phyloP scores from a whole-genome alignment of 78 protist species.

The Chrysochromulina tobinii region DNA sequence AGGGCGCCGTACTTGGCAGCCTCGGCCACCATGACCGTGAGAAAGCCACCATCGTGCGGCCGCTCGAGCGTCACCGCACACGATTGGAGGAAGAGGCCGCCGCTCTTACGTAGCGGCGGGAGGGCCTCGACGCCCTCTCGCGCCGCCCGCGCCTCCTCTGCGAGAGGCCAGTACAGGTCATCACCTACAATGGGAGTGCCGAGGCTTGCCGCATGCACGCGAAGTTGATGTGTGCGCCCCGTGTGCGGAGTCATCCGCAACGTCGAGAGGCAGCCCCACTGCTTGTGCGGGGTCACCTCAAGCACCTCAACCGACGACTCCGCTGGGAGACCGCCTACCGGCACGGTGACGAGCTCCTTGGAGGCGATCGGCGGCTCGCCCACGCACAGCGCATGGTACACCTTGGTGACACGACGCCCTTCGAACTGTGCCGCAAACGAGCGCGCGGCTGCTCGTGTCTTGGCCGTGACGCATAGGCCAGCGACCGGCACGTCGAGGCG shows the following conservation, averaged over 20 bases:
- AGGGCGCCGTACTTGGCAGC: too few species aligned
- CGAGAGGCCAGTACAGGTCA: not conserved
- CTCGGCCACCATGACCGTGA: too few species aligned
- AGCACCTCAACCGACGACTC: not conserved
- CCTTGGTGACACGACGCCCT: not conserved
- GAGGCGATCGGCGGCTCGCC: not conserved
- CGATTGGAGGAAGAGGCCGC: conserved; percentile 4
- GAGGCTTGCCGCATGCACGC: conserved; percentile 12
- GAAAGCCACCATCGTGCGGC: not conserved
- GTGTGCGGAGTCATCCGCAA: conserved; percentile 11
- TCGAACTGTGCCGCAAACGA: not conserved
- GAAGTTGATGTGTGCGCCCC: conserved; percentile 49
- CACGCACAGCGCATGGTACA: not conserved
- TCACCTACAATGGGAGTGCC: conserved; percentile 40
- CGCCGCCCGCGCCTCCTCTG: not conserved
- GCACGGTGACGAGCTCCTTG: not conserved
- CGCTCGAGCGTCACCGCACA: not conserved
- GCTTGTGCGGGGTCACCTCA: not conserved
- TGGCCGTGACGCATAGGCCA: not conserved
- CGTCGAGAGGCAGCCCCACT: not conserved
- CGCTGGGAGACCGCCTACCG: not conserved
- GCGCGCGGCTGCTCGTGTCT: not conserved
- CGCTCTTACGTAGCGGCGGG: not conserved
- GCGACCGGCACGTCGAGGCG: not conserved
- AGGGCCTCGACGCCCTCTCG: not conserved